Evolutionary conservation across 2,329 filamentous ascomycete species (phyloP).

Genomic region (Aureobasidium lini): DNA sequence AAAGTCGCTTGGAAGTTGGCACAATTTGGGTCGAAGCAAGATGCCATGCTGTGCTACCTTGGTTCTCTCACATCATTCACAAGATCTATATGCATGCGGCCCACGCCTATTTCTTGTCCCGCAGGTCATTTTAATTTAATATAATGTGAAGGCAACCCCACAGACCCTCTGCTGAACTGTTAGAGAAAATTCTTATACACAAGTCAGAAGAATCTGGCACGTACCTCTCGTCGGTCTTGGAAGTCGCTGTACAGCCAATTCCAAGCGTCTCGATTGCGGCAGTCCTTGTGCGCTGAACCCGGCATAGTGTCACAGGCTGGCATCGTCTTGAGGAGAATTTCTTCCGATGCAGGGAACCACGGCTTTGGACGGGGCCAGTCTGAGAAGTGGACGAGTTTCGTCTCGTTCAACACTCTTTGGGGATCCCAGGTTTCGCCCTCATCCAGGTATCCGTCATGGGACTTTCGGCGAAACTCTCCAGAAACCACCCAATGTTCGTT

Average conservation of each 20-base stretch:
- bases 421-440: conserved; percentile 47
- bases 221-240: conserved; percentile 15
- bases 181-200: neutral
- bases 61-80: neutral
- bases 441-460: conserved; percentile 48
- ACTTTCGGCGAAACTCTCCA: conserved; percentile 52
- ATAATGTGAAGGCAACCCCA: conserved; percentile 3
- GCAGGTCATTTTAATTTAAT: neutral
- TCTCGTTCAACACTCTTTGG: conserved; percentile 47
- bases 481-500: conserved; percentile 57
- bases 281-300: conserved; percentile 17
- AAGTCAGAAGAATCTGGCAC: neutral
- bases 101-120: neutral
- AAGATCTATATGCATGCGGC: neutral
- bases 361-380: conserved; percentile 66
- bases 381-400: conserved; percentile 63
- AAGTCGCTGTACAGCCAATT: conserved; percentile 26
- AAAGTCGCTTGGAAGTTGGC: conserved; percentile 1
- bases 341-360: conserved; percentile 41
- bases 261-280: conserved; percentile 21
- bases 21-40: neutral
- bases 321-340: conserved; percentile 31
- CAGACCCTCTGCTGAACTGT: conserved; percentile 2
- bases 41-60: neutral
- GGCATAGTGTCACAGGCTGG: conserved; percentile 29